phyloP scores from a whole-genome alignment of 371 early-diverging fungal genomes.

The Mycotypha africana region DNA sequence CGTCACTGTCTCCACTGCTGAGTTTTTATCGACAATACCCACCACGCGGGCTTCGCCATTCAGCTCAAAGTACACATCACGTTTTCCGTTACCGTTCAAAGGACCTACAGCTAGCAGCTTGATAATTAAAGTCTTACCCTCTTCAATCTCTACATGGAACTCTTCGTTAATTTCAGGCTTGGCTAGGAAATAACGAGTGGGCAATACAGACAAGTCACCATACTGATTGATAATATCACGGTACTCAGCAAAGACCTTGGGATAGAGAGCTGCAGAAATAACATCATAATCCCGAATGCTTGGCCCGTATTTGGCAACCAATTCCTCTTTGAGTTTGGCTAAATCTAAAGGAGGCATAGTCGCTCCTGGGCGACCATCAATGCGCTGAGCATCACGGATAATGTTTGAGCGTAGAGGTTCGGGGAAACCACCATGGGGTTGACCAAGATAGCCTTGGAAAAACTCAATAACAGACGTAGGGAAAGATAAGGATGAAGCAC shows the following conservation, averaged over 20 bases:
- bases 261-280: conserved; percentile 83
- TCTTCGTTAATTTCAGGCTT: conserved; percentile 85
- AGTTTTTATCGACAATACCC: conserved; percentile 55
- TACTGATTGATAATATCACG: conserved; percentile 61
- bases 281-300: conserved; percentile 80
- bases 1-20: conserved; percentile 57
- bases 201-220: conserved; percentile 84
- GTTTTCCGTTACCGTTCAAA: conserved; percentile 65
- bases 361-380: conserved; percentile 85
- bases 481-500: conserved; percentile 76
- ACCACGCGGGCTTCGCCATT: conserved; percentile 92
- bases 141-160: conserved; percentile 76
- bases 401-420: conserved; percentile 82
- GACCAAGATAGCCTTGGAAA: conserved; percentile 92
- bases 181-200: conserved; percentile 84
- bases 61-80: conserved; percentile 91
- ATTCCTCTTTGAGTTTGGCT: conserved; percentile 54
- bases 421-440: conserved; percentile 93
- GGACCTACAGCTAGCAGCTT: conserved; percentile 84
- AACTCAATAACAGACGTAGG: conserved; percentile 93
- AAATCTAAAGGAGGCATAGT: conserved; percentile 76
- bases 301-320: conserved; percentile 70
- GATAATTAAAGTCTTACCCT: conserved; percentile 85
- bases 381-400: conserved; percentile 64
- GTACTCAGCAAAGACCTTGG: conserved; percentile 88